Evolutionary conservation across 140 eudicot species (phyloP), one percentile per base, ranked within the genome.

Genomic region (Anethum foeniculum): DNA sequence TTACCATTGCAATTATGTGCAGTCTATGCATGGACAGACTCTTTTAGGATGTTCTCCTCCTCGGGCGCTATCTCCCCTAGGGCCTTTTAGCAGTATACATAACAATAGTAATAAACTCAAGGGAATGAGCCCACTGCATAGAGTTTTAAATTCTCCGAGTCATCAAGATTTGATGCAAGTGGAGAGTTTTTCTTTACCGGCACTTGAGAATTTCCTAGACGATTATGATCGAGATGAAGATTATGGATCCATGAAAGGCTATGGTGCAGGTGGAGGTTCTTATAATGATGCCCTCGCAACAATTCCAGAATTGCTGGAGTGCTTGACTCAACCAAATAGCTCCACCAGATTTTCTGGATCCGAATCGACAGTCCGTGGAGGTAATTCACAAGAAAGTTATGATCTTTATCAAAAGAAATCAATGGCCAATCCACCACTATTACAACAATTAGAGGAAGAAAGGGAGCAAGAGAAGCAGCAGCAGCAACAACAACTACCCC

Each of bases 71-170:
- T 76, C 94, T 13, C 91, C 90, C 1, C 65, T 84, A 7, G 86
- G 87, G 5, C 88, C 88, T 9, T 78, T 84, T 86, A 84, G 72
- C 44, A 90, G 71, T 41, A 25, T 62, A 32, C 71, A 62, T 62
- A 78, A 73, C 18, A 47, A 3, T 47, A 47, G 52, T 51, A 88
- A 86, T 25, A 75, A 75, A 80, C 81, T 87, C 1, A 92, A 88
- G 54, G 96, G 96, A 74, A 62, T 90, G 85, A 92, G 97, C 78
- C 97, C 97, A 0, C 87, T 92, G 7, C 89, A 90, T 71, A 86
- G 87, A 85, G 92, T 87, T 6, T 83, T 90, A 19, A 90, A 90
- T 82, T 92, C 97, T 9, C 96, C 96, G 11, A 88, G 83, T 77
- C 89, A 90, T 81, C 91, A 90, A 81, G 71, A 62, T 4, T 87